Base-by-base conservation (phyloP, 257 asterid species). In the Fraxinus quadrangulata region DNA sequence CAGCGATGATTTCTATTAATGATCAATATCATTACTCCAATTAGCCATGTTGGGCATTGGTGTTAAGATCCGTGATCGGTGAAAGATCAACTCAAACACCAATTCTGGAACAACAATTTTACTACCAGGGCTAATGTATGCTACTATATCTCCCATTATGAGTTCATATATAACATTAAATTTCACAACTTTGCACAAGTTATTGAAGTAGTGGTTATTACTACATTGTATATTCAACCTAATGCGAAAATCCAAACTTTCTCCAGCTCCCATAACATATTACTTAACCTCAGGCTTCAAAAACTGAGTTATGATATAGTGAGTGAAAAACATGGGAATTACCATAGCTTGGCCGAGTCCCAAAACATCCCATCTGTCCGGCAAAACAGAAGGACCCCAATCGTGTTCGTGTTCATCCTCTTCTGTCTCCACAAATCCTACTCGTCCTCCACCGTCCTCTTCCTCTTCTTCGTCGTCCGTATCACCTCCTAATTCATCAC, bases 271-370 rank as follows among this genome's bases (percentile, higher is more conserved):
- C 61, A 26, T 12, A 24, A 21, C 67, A 34, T 16, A 24, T 14
- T 34, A 56, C 9, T 21, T n/a, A 56, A 56, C 10, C 65, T 54
- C 66, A n/a, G 24, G 3, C 28, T 24, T 17, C 28, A 37, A 21
- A 71, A 69, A 16, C 0, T 0, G 45, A 37, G 34, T 21, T 5
- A 37, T 16, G 12, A 23, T 21, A 17, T 16, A 66, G 16, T 33
- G 74, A 49, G 36, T 33, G 68, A 70, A 67, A 5, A 28, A 9
- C 11, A 26, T 10, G 36, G 30, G 1, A 70, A 39, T 66, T 88
- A 95, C 99, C 99, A 95, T 95, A 77, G 99, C 99, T 87, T 95
- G 99, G 78, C 98, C 99, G 65, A 95, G 98, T 21, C 99, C 99
- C 85, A 95, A 84, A 40, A 92, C 97, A 72, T 93, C 94, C 97